phyloP scores from a whole-genome alignment of 2,329 filamentous ascomycete genomes.

The Dactylellina leptospora region DNA sequence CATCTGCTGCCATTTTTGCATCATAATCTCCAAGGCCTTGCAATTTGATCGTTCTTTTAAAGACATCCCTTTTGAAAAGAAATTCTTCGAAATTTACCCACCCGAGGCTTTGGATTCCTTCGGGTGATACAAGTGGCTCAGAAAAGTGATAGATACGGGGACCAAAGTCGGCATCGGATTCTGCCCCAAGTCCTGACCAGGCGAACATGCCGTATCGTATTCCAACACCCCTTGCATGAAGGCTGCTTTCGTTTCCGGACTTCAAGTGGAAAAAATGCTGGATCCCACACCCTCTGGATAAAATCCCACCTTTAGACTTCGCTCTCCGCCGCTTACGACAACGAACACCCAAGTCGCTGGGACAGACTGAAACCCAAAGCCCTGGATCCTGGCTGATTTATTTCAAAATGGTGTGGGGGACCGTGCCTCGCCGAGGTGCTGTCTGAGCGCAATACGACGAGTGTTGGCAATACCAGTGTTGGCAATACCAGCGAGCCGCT shows the following conservation, averaged over 20 bases:
- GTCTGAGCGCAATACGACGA: not conserved
- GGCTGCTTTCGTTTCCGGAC: conserved; percentile 33
- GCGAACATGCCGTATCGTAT: too few relatives aligned
- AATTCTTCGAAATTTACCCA: too few relatives aligned
- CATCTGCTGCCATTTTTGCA: too few relatives aligned
- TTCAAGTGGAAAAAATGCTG: conserved; percentile 6
- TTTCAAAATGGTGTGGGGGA: conserved; percentile 32
- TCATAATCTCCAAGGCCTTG: too few relatives aligned
- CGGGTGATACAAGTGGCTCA: too few relatives aligned
- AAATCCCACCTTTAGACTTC: not conserved
- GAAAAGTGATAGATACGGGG: too few relatives aligned
- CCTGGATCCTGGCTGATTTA: conserved; percentile 22
- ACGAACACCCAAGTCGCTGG: conserved; percentile 43
- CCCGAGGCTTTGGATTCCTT: too few relatives aligned
- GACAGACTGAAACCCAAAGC: conserved; percentile 30
- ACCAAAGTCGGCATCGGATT: too few relatives aligned
- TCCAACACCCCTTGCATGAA: conserved; percentile 20
- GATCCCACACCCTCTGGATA: conserved; percentile 27
- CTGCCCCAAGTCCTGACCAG: too few relatives aligned
- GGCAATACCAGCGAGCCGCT: not conserved
- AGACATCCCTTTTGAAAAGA: too few relatives aligned
- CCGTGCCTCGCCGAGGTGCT: not conserved
- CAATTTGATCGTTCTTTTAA: too few relatives aligned
- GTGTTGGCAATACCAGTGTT: not conserved
- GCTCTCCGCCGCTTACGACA: conserved; percentile 5